These are phyloP conservation scores for Cyclotella baltica DNA, from an alignment of 108 stramenopile genomes.

Conservation along the genomic window DNA sequence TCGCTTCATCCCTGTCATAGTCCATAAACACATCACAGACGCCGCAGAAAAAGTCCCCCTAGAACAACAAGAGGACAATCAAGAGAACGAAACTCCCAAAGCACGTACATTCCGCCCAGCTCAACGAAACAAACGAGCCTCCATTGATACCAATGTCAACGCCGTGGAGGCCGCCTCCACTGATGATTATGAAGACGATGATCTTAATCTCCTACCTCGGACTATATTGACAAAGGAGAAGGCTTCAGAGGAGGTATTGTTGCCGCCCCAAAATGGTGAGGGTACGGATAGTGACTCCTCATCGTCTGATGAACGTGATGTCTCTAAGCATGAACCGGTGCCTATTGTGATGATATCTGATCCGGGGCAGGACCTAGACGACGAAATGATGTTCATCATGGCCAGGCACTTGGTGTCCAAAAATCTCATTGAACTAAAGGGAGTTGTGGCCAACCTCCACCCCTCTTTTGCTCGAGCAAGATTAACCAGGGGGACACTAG, in stretches of 20 bases:
- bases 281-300: not conserved
- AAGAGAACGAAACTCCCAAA: not conserved
- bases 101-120: not conserved
- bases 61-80: not conserved
- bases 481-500: constrained; percentile 53
- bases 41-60: not conserved
- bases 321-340: constrained; percentile 15
- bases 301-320: not conserved
- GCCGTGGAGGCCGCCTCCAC: not conserved
- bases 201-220: not conserved
- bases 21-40: constrained; percentile 7
- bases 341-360: constrained; percentile 55
- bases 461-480: constrained; percentile 56
- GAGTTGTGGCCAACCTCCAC: constrained; percentile 46
- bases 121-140: not conserved
- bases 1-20: too few relatives aligned
- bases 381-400: constrained; percentile 64
- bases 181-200: not conserved
- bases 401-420: constrained; percentile 43
- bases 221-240: constrained; percentile 4
- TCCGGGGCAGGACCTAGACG: constrained; percentile 58
- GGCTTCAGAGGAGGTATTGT: not conserved
- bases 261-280: not conserved
- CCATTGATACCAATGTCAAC: constrained; percentile 11
- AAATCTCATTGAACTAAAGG: constrained; percentile 43